phyloP scores from a whole-genome alignment of 495 filamentous ascomycete species.

The Lasiosphaeris hirsuta region DNA sequence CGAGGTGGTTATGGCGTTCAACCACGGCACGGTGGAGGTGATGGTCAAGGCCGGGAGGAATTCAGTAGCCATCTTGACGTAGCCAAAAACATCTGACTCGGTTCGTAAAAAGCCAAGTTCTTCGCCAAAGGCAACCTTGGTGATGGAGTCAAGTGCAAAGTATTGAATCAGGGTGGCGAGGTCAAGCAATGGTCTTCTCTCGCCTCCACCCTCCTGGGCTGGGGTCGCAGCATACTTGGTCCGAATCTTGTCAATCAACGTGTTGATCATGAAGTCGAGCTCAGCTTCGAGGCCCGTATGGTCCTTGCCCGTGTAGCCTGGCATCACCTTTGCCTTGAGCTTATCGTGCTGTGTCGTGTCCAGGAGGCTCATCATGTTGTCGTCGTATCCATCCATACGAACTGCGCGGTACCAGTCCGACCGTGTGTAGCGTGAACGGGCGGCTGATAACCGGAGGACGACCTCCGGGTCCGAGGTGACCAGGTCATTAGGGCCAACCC shows the following conservation, averaged over 20 bases:
- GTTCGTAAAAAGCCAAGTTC: conserved; percentile 44
- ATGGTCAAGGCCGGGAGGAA: conserved; percentile 24
- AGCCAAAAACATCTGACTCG: conserved; percentile 50
- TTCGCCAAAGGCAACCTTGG: conserved; percentile 49
- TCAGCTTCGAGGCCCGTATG: conserved; percentile 40
- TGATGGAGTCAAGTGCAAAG: conserved; percentile 53
- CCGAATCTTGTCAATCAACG: conserved; percentile 38
- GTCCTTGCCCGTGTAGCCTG: conserved; percentile 52
- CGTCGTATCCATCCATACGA: conserved; percentile 3
- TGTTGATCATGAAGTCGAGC: conserved; percentile 41
- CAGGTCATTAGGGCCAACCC: conserved; percentile 36
- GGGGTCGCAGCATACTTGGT: conserved; percentile 26
- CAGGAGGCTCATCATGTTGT: conserved; percentile 31
- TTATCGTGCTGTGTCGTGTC: conserved; percentile 40
- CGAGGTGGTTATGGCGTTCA: conserved; percentile 27
- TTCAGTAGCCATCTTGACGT: conserved; percentile 39
- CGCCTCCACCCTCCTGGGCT: conserved; percentile 22
- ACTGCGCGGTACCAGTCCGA: background rate
- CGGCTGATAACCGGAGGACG: conserved; percentile 21
- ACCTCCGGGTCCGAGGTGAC: conserved; percentile 27
- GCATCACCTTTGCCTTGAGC: conserved; percentile 34
- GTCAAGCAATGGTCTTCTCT: conserved; percentile 34
- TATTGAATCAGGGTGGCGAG: conserved; percentile 41
- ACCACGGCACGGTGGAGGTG: conserved; percentile 28
- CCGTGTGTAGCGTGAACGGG: conserved; percentile 17